Evolutionary conservation across 2,329 filamentous ascomycete species (phyloP).

Genomic region (Diatrype stigma): DNA sequence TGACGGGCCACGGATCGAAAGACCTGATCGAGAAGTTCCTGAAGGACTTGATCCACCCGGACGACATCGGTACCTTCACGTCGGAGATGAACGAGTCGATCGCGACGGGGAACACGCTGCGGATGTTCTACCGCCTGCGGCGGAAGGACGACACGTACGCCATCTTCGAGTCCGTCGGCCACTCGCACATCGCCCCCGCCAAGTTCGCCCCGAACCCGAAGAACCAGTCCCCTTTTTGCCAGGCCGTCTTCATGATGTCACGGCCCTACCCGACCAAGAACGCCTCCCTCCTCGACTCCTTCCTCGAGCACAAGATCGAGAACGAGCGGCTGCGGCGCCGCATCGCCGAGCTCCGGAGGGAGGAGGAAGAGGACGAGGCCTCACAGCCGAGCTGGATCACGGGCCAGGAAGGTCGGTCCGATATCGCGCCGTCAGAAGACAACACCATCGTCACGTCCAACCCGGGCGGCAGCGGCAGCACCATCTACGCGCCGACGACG

Average conservation of each 20-base stretch:
- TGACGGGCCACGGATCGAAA: conserved; percentile 71
- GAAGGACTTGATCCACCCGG: conserved; percentile 77
- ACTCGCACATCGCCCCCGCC: conserved; percentile 78
- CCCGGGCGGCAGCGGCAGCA: conserved; percentile 22
- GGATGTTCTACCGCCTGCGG: conserved; percentile 83
- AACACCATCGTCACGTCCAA: conserved; percentile 34
- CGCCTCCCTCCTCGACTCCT: conserved; percentile 79
- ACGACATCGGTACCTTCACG: conserved; percentile 78
- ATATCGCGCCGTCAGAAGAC: conserved; percentile 49
- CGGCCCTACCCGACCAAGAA: conserved; percentile 88
- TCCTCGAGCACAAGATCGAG: conserved; percentile 94
- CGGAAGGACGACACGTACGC: conserved; percentile 66
- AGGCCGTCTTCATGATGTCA: conserved; percentile 91
- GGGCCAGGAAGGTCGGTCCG: conserved; percentile 53
- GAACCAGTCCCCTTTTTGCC: conserved; percentile 67
- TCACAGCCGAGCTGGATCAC: conserved; percentile 58
- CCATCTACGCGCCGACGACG: conserved; percentile 28
- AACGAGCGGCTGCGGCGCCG: conserved; percentile 82
- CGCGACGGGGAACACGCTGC: conserved; percentile 70
- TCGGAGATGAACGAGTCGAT: conserved; percentile 89
- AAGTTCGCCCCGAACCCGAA: conserved; percentile 58
- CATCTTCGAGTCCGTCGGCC: conserved; percentile 89
- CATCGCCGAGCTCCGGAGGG: conserved; percentile 78
- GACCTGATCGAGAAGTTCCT: conserved; percentile 74
- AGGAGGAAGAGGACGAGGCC: conserved; percentile 79